Evolutionary conservation across 2,329 filamentous ascomycete species (phyloP), one percentile per base, ranked within the genome.

Genomic region (Paracorniculantispora psalliotae): DNA sequence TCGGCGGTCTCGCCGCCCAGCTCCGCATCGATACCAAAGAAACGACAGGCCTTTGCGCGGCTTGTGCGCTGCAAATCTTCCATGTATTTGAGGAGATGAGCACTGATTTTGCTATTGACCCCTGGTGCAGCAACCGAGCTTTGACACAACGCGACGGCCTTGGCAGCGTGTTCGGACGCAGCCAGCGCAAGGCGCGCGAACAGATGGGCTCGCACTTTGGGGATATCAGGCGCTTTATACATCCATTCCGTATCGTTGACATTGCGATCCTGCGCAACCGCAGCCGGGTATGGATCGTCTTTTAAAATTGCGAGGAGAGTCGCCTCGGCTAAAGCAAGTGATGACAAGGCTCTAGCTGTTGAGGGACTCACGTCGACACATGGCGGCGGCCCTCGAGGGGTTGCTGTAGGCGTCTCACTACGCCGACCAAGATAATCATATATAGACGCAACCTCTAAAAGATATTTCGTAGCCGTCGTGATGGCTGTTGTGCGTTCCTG

Each of bases 231-330:
- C 0, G 91, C 84, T 67, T 89, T 91, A 72, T 94, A 96, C 92
- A 97, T 97, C 93, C 93, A 99, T 65, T 97, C 93, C 62, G 84
- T 91, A 71, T 92, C 91, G 65, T 88, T 86, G 56, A 87, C 84
- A 69, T 96, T 96, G 50, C 92, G 83, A 59, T 88, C 85, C 67
- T 96, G 90, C 1, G 91, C 86, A 2, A 96, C 88, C 7, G 87
- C 83, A 1, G 89, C 86, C 1, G 93, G 89, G 68, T 97, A 97
- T 0, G 93, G 92, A 68, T 99, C 94, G 69, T 97, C 93, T 67
- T 97, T 97, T 52, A 96, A 73, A 1, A 97, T 91, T 0, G 91
- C 91, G 1, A 97, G 82, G 1, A 97, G 81, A 0, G 92, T 97
- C 0, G 92, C 92, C 73, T 97, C 93, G 2, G 92, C 91, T 33